Evolutionary conservation across 129 eudicot genomes (phyloP).

Genomic region (Lonicera japonica): DNA sequence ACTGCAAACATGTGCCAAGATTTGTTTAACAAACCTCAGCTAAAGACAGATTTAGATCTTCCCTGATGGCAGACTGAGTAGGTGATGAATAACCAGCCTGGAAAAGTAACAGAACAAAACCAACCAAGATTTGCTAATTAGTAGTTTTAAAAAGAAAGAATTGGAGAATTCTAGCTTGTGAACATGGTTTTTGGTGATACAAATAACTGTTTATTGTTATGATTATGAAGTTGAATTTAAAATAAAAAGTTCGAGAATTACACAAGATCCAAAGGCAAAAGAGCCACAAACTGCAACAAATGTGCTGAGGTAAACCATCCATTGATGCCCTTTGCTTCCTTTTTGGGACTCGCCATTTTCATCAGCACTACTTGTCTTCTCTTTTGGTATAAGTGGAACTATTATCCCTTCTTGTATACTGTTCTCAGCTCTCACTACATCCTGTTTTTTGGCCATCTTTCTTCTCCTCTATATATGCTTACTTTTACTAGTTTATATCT

Average conservation of each 20-base stretch:
- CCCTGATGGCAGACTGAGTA: conserved; percentile 37
- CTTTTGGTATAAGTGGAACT: conserved; percentile 25
- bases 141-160: neutral
- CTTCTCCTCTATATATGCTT: neutral
- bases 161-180: conserved; percentile 5
- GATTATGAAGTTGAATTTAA: neutral
- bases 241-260: conserved; percentile 15
- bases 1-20: neutral
- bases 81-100: conserved; percentile 62
- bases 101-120: neutral
- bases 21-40: conserved; percentile 31
- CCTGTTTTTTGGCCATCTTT: conserved; percentile 23
- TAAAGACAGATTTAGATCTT: conserved; percentile 38
- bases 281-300: conserved; percentile 59
- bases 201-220: neutral
- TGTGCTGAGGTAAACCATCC: conserved; percentile 50
- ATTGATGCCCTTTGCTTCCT: conserved; percentile 24
- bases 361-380: neutral
- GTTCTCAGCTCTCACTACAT: conserved; percentile 15
- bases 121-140: neutral
- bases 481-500: neutral
- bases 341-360: neutral
- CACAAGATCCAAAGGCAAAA: conserved; percentile 49
- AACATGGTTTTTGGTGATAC: neutral
- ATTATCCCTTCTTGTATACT: conserved; percentile 24